Conservation (phyloP, 352 stramenopile genomes). For the Pythium aphanidermatum region DNA sequence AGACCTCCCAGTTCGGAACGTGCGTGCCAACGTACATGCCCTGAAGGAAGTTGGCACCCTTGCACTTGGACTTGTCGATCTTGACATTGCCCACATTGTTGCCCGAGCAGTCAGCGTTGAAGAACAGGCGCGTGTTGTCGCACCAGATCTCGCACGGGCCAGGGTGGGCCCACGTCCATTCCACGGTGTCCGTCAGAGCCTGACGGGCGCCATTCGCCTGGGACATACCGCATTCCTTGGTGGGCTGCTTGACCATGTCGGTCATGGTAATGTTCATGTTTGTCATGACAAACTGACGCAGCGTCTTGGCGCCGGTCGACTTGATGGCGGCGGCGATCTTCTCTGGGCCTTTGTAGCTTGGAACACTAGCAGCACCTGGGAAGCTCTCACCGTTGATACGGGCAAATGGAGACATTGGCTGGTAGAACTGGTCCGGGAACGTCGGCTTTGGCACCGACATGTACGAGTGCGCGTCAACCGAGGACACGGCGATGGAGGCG, state of each 20-base stretch:
- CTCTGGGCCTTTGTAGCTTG: slow-evolving; percentile 1
- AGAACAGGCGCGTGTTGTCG: slow-evolving; percentile 11
- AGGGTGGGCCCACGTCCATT: slow-evolving; percentile 3
- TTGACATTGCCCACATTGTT: slow-evolving; percentile 11
- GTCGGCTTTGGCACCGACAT: slow-evolving; percentile 2
- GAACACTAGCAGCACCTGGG: neutral
- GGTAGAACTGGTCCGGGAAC: slow-evolving; percentile 3
- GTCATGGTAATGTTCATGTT: slow-evolving; percentile 4
- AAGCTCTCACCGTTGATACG: neutral
- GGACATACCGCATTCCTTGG: slow-evolving; percentile 6
- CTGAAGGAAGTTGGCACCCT: slow-evolving; percentile 7
- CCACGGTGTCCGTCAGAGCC: neutral
- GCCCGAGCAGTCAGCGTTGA: slow-evolving; percentile 4
- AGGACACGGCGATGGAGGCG: too few relatives aligned
- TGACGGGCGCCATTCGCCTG: neutral
- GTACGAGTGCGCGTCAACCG: slow-evolving; percentile 1
- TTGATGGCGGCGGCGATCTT: slow-evolving; percentile 1
- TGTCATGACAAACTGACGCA: slow-evolving; percentile 8
- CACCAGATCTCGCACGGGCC: slow-evolving; percentile 12
- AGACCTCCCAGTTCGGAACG: slow-evolving; percentile 14
- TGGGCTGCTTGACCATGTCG: neutral
- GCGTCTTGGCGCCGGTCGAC: neutral
- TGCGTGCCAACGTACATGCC: slow-evolving; percentile 14
- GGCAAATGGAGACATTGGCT: neutral
- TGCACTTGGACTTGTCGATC: slow-evolving; percentile 7